A percentile compares a stretch with the other conserved stretches of the same genome.
Evolutionary conservation across 2,329 filamentous ascomycete genomes (phyloP).

Genomic region (Mycocentrospora acerina): DNA sequence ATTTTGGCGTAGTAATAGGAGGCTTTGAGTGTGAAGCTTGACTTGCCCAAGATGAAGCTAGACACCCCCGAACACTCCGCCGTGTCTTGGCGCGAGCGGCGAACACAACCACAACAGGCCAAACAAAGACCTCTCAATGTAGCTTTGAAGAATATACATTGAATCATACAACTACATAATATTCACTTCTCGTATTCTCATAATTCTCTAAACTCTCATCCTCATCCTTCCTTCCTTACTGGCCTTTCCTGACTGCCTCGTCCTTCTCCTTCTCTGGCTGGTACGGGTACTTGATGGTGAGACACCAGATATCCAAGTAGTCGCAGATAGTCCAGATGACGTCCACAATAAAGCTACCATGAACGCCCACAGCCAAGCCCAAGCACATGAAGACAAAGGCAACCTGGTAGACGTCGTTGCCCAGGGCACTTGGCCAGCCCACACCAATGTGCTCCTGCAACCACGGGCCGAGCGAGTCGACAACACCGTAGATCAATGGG

Average conservation of each 20-base stretch:
- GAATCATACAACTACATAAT: no score
- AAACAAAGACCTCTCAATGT: no score
- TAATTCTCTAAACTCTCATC: no score
- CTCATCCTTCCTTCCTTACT: slow-evolving; percentile 8
- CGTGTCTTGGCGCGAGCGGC: no score
- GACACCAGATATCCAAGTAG: slow-evolving; percentile 96
- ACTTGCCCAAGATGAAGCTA: not conserved
- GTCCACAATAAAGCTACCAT: slow-evolving; percentile 95
- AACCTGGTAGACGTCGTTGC: slow-evolving; percentile 77
- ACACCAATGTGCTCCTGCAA: slow-evolving; percentile 54
- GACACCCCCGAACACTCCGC: no score
- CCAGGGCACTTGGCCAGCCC: slow-evolving; percentile 45
- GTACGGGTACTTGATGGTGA: slow-evolving; percentile 88
- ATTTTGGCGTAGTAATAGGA: slow-evolving; percentile 13
- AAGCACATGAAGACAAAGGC: slow-evolving; percentile 88
- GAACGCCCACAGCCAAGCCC: slow-evolving; percentile 83
- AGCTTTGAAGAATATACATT: no score
- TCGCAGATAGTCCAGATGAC: slow-evolving; percentile 98
- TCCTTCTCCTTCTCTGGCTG: slow-evolving; percentile 42
- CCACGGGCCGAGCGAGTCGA: slow-evolving; percentile 77
- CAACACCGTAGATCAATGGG: slow-evolving; percentile 74
- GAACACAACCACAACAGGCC: not conserved
- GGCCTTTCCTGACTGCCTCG: slow-evolving; percentile 27
- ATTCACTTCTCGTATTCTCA: no score
- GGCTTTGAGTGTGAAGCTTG: not conserved